Evolutionary conservation across 2,329 filamentous ascomycete genomes (phyloP), one percentile per base, ranked within the genome.

Genomic region (Cordyceps militaris): DNA sequence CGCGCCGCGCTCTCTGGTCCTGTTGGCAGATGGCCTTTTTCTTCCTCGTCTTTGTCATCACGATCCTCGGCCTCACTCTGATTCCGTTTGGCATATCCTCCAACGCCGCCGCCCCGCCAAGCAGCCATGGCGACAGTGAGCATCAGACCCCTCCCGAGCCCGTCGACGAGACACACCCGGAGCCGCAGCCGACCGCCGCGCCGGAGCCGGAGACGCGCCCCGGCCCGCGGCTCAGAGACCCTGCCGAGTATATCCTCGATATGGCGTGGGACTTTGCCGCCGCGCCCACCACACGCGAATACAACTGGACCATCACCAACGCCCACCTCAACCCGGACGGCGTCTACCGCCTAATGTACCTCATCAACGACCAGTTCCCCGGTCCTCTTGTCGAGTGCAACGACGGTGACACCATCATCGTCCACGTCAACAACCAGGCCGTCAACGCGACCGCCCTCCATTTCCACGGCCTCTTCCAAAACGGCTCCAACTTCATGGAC

Each of bases 391-490:
- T 94, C 47, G 82, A 89, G 62, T 83, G 84, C 61, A 89, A 88
- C 62, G 84, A 88, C 62, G 88, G 87, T 21, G 89, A 94, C 64
- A 83, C 79, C 1, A 70, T 94, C 9, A 69, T 89, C 3, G 82
- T 91, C 44, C 82, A 88, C 32, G 76, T 91, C 52, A 73, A 82
- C 63, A 93, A 93, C 64, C 76, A 80, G 23, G 81, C 87, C 0
- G 74, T 76, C 13, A 88, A 91, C 62, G 81, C 79, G 13, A 87
- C 86, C 9, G 81, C 79, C 38, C 76, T 92, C 5, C 89, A 93
- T 67, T 92, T 88, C 69, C 89, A 93, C 63, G 89, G 89, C 16
- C 78, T 93, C 61, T 90, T 84, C 66, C 87, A 91, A 66, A 89
- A 89, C 63, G 87, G 86, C 11, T 88, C 87, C 0, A 89, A 84